phyloP scores from a whole-genome alignment of 352 stramenopile genomes.

The Globisporangium lucens region DNA sequence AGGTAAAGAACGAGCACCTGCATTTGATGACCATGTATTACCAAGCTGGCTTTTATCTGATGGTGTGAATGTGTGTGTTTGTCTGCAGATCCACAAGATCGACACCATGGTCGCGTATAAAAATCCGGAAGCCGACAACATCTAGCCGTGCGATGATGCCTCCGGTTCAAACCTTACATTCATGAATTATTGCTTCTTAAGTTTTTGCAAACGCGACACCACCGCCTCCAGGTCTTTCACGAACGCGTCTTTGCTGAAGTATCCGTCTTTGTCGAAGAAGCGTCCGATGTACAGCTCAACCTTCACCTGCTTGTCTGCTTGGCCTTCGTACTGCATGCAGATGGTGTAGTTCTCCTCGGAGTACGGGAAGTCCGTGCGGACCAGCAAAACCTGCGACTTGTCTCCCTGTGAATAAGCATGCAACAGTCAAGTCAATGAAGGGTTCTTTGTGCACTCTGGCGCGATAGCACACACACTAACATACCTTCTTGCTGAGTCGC shows the following conservation, averaged over 20 bases:
- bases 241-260: conserved; percentile 80
- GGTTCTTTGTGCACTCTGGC: not conserved
- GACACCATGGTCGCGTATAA: conserved; percentile 98
- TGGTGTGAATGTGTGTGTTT: conserved; percentile 15
- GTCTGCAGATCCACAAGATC: conserved; percentile 94
- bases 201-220: conserved; percentile 62
- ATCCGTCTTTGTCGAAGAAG: conserved; percentile 85
- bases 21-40: conserved; percentile 15
- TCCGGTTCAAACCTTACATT: conserved; percentile 16
- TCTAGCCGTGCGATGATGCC: conserved; percentile 33
- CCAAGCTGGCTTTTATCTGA: conserved; percentile 10
- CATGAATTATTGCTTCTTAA: conserved; percentile 69
- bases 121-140: conserved; percentile 74
- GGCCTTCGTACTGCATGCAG: conserved; percentile 43
- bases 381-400: conserved; percentile 37
- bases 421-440: not conserved
- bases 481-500: conserved; percentile 65
- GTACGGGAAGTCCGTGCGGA: conserved; percentile 70
- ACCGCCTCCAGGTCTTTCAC: conserved; percentile 61
- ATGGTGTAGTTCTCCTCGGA: conserved; percentile 73
- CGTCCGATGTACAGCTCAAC: conserved; percentile 77
- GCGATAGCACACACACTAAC: not conserved
- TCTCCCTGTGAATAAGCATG: conserved; percentile 22
- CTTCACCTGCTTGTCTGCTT: conserved; percentile 42
- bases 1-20: conserved; percentile 45